Evolutionary conservation across 2,329 filamentous ascomycete species (phyloP).

Genomic region (Ophiostoma triangulosporum): DNA sequence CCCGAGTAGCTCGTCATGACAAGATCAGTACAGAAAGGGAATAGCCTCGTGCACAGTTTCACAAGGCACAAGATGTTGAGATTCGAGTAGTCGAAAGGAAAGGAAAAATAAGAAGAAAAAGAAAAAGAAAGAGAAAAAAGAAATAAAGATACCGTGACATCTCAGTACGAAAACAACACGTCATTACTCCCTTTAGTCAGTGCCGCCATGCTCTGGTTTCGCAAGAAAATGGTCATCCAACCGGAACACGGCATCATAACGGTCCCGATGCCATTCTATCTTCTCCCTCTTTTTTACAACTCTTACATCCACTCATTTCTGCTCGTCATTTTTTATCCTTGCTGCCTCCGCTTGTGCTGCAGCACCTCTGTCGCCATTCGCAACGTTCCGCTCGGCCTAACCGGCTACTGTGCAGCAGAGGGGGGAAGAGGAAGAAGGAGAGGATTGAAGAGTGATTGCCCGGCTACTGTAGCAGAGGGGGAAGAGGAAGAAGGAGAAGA

Average conservation of each 20-base stretch:
- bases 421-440: too few relatives aligned
- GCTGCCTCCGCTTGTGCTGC: background rate
- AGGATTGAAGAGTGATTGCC: too few relatives aligned
- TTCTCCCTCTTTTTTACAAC: background rate
- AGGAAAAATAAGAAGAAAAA: background rate
- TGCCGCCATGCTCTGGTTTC: background rate
- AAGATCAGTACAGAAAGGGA: too few relatives aligned
- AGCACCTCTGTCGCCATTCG: slow-evolving; percentile 4
- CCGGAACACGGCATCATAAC: slow-evolving; percentile 3
- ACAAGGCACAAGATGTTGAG: too few relatives aligned
- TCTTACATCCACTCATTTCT: background rate
- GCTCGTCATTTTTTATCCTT: background rate
- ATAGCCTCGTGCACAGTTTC: too few relatives aligned
- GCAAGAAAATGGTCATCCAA: slow-evolving; percentile 4
- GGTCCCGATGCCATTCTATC: background rate
- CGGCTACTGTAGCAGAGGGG: too few relatives aligned
- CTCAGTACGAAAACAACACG: background rate
- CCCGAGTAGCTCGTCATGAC: too few relatives aligned
- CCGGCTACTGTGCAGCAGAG: too few relatives aligned
- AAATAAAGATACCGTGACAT: background rate
- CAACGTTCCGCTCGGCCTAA: background rate
- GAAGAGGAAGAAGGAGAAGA: too few relatives aligned
- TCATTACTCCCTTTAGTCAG: background rate
- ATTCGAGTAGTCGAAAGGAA: background rate
- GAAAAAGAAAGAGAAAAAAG: background rate